Evolutionary conservation across 768 basidiomycete genomes (phyloP), one percentile per base, ranked within the genome.

Genomic region (Leccinum uliginosum): DNA sequence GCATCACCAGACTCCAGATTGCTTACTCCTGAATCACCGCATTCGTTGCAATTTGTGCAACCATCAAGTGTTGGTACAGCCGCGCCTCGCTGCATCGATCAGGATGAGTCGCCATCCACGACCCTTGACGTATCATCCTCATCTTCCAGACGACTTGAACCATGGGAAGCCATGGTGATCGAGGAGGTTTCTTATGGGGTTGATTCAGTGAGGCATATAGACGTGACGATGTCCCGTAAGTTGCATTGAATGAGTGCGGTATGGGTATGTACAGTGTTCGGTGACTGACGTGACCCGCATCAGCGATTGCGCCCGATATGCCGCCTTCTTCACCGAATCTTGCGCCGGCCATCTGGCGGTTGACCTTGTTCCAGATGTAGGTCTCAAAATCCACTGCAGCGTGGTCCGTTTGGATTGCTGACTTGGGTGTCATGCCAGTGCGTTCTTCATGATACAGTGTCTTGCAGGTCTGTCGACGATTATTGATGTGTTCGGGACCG

Each of bases 281-380:
- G 32, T 3, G 29, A 27, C 43, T 58, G 43, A 67, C 24, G 6
- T 1, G 15, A 7, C n/a, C 9, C 21, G 9, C 23, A 27, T 47
- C 11, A 68, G 63, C 54, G 5, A 40, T 27, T 30, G 29, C 32
- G 17, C 38, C 4, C n/a, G 26, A 38, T 5, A 44, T 19, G n/a
- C 32, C 47, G n/a, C 47, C 29, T 24, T 19, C 52, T 6, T 47
- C 8, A 2, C 48, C 56, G 10, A 73, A 63, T 49, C 70, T 82
- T 23, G 63, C 73, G 3, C 74, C 77, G 17, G 69, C 75, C 9
- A 76, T 85, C 24, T 81, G 79, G 77, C 73, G 78, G 32, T 65
- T 85, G 5, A 75, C 86, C 46, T 51, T 79, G 29, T 85, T 85
- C 61, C 84, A 86, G 68, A 63, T 83, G 80, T 82, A 19, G 19